Conservation (phyloP, 352 stramenopile species). For the Phytophthora pisi region DNA sequence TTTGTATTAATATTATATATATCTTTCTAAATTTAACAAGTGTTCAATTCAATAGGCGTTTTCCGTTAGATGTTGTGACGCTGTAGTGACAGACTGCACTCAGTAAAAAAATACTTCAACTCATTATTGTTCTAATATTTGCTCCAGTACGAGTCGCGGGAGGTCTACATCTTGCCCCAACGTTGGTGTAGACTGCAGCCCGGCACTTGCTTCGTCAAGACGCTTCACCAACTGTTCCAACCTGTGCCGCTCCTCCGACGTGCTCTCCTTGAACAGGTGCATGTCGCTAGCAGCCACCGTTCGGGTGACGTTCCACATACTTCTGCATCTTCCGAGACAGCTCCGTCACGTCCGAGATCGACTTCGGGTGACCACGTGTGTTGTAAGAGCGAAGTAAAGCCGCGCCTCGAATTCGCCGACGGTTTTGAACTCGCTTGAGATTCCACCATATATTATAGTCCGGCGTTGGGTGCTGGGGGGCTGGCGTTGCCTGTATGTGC, state of each 20-base stretch:
- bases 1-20: no score
- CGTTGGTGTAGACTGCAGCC: neutral
- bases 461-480: neutral
- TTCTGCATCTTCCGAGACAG: constrained; percentile 30
- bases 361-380: constrained; percentile 25
- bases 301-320: constrained; percentile 24
- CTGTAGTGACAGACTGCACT: no score
- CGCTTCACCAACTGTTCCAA: constrained; percentile 17
- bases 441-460: neutral
- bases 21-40: no score
- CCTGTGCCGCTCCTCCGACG: constrained; percentile 12
- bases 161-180: neutral
- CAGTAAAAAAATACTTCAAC: no score
- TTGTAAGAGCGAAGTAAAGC: constrained; percentile 26
- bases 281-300: constrained; percentile 3
- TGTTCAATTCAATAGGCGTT: no score
- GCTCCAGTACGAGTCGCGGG: no score
- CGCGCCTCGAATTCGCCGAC: constrained; percentile 29
- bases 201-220: constrained; percentile 10
- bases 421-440: neutral
- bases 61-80: no score
- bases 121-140: no score
- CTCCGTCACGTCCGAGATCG: constrained; percentile 21
- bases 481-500: neutral
- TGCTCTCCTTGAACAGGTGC: constrained; percentile 30